Percentiles rank a stretch among this genome's conserved stretches.
phyloP scores from a whole-genome alignment of 805 yeast species.

The Saccharomycopsis amapae region DNA sequence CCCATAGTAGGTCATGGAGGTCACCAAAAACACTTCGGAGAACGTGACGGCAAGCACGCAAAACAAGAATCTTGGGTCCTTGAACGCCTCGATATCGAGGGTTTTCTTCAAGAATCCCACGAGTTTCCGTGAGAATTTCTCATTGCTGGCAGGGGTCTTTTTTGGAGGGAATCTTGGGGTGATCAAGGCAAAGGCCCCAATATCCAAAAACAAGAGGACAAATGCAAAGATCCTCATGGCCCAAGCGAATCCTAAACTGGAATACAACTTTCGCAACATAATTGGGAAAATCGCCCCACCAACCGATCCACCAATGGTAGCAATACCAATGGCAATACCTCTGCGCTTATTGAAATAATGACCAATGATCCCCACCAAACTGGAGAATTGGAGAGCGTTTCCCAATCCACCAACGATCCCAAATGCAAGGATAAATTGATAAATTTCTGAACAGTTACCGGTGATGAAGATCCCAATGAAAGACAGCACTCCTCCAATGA shows the following conservation, averaged over 20 bases:
- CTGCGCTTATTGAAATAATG: constrained; percentile 40
- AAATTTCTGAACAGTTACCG: constrained; percentile 37
- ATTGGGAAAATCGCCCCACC: constrained; percentile 47
- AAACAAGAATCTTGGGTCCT: constrained; percentile 38
- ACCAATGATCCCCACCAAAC: constrained; percentile 38
- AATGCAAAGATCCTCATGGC: constrained; percentile 45
- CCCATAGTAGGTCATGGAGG: constrained; percentile 42
- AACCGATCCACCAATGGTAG: constrained; percentile 43
- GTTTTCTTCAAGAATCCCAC: constrained; percentile 10
- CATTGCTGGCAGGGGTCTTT: not conserved
- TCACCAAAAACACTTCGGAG: constrained; percentile 40
- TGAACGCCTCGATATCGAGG: constrained; percentile 28
- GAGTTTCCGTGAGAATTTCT: not conserved
- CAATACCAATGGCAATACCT: constrained; percentile 40
- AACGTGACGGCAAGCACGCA: constrained; percentile 38
- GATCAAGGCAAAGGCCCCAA: constrained; percentile 27
- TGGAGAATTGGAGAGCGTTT: constrained; percentile 35
- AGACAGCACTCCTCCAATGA: constrained; percentile 33
- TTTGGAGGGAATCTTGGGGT: constrained; percentile 29
- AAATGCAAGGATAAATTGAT: constrained; percentile 48
- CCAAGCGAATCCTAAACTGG: constrained; percentile 46
- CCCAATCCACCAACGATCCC: constrained; percentile 42
- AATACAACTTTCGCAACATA: constrained; percentile 37
- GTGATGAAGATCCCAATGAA: constrained; percentile 38
- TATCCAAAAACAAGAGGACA: constrained; percentile 22